These are phyloP conservation scores for Hydnomerulius pinastri DNA, from an alignment of 768 basidiomycete species.

Conservation along the genomic window DNA sequence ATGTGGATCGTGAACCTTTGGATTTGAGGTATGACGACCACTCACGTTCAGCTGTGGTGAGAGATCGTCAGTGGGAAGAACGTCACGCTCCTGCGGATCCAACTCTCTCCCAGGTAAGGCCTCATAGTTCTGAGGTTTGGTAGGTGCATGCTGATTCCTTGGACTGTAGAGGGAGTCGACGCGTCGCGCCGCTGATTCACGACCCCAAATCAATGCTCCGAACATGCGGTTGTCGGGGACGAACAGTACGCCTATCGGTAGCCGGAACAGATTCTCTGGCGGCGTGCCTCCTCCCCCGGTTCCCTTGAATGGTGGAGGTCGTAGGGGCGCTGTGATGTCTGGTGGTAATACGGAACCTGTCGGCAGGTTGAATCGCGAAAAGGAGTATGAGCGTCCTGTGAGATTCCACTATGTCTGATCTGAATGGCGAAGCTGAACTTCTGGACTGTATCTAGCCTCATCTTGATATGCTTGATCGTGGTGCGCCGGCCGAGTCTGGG, in stretches of 20 bases:
- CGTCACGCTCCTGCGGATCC: constrained; percentile 20
- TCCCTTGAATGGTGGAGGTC: not conserved
- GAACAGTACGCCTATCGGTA: constrained; percentile 34
- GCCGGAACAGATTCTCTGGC: constrained; percentile 24
- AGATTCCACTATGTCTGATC: not conserved
- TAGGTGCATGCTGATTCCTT: not conserved
- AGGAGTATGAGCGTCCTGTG: constrained; percentile 28
- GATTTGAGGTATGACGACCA: constrained; percentile 18
- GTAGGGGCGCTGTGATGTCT: constrained; percentile 2
- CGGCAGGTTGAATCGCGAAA: constrained; percentile 17
- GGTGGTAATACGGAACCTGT: constrained; percentile 25
- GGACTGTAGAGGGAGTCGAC: constrained; percentile 20
- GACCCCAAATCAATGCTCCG: constrained; percentile 14
- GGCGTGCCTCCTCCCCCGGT: not conserved
- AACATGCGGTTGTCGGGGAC: constrained; percentile 32
- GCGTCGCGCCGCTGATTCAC: constrained; percentile 13
- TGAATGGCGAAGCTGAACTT: constrained; percentile 6
- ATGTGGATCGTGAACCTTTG: constrained; percentile 20
- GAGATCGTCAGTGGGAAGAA: constrained; percentile 21
- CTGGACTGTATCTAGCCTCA: constrained; percentile 14
- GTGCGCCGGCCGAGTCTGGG: not conserved
- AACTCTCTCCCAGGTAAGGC: constrained; percentile 16
- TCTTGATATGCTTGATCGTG: constrained; percentile 5
- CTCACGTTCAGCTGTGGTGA: constrained; percentile 16
- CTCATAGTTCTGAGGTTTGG: not conserved